Evolutionary conservation across 257 asterid genomes (phyloP).

Genomic region (Galeopsis tetrahit): DNA sequence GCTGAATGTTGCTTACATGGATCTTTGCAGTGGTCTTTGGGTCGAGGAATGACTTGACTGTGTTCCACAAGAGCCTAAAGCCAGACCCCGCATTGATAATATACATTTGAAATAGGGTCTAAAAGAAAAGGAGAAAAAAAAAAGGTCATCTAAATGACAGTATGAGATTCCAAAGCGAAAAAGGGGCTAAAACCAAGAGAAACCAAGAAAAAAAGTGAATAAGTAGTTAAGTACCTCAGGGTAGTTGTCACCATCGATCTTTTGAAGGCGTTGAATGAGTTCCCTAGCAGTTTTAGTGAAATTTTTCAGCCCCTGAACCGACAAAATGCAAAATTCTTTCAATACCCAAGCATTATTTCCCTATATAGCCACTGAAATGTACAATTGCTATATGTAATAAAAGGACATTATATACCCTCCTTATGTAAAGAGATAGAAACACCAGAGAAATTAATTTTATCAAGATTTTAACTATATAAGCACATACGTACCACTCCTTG

Average conservation of each 20-base stretch:
- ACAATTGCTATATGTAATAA: neutral
- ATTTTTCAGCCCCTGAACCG: slow-evolving; percentile 77
- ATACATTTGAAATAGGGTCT: slow-evolving; percentile 92
- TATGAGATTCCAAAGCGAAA: slow-evolving; percentile 4
- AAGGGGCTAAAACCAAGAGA: slow-evolving; percentile 1
- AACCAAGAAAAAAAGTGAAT: neutral
- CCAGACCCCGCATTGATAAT: slow-evolving; percentile 98
- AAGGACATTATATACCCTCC: neutral
- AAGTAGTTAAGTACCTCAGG: slow-evolving; percentile 71
- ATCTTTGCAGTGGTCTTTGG: slow-evolving; percentile 97
- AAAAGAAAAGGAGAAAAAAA: slow-evolving; percentile 3
- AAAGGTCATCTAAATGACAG: neutral
- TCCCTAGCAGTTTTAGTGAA: slow-evolving; percentile 91
- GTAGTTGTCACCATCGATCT: slow-evolving; percentile 89
- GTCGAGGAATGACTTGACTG: slow-evolving; percentile 92
- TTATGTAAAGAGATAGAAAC: neutral
- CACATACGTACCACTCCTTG: slow-evolving; percentile 83
- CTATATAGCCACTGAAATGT: neutral
- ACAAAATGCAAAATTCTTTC: slow-evolving; percentile 1
- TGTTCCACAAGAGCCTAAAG: slow-evolving; percentile 96
- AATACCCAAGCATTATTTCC: neutral
- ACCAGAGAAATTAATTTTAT: neutral
- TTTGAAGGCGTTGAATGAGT: slow-evolving; percentile 85
- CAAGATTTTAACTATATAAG: neutral
- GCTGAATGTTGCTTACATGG: slow-evolving; percentile 52